Conservation (phyloP, 2,329 filamentous ascomycete genomes). For the Fusarium nelsonii region DNA sequence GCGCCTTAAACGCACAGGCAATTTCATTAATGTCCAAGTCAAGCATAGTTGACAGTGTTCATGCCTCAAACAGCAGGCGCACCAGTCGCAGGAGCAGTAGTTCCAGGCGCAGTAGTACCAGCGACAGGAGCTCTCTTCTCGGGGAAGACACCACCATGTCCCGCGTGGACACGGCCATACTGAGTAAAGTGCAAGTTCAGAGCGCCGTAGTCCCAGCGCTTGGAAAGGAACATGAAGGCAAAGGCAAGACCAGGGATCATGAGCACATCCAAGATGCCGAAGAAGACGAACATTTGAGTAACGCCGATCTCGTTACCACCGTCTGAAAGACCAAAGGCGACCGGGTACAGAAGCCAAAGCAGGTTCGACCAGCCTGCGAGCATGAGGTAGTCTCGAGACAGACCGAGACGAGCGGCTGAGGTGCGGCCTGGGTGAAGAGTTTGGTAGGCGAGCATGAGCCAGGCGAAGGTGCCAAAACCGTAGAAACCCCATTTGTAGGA, state of each 20-base stretch:
- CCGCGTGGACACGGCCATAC: slow-evolving; percentile 63
- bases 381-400: slow-evolving; percentile 59
- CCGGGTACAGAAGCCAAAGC: slow-evolving; percentile 67
- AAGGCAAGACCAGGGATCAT: slow-evolving; percentile 60
- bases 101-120: slow-evolving; percentile 17
- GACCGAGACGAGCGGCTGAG: slow-evolving; percentile 57
- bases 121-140: slow-evolving; percentile 56
- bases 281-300: slow-evolving; percentile 51
- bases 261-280: slow-evolving; percentile 65
- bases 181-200: slow-evolving; percentile 68
- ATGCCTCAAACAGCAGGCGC: slow-evolving; percentile 28
- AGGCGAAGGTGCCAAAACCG: slow-evolving; percentile 63
- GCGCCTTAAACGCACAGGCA: neutral
- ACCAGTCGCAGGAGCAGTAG: slow-evolving; percentile 17
- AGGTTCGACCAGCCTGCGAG: slow-evolving; percentile 63
- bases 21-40: neutral
- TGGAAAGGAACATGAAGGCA: slow-evolving; percentile 59
- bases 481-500: slow-evolving; percentile 71
- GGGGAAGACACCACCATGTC: slow-evolving; percentile 57
- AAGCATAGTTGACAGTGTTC: neutral
- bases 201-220: slow-evolving; percentile 64
- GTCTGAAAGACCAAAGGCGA: slow-evolving; percentile 56
- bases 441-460: slow-evolving; percentile 59
- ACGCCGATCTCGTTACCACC: slow-evolving; percentile 36
- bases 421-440: slow-evolving; percentile 56